Conservation (phyloP, 1,139 yeast genomes). For the Groenewaldozyma sp. region DNA sequence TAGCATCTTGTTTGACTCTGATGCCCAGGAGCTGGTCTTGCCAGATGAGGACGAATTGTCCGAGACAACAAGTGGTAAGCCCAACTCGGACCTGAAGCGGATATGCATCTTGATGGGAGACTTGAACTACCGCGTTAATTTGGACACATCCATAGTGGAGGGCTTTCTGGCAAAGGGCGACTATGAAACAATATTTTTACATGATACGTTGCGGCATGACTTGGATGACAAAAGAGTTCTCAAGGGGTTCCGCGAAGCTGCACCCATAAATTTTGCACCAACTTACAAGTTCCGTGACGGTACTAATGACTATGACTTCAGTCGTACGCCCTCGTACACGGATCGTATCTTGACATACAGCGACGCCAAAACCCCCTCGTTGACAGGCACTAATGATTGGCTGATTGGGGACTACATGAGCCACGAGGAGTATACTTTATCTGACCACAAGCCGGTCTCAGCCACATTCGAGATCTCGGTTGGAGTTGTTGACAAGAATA, state of each 20-base stretch:
- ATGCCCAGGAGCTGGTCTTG: slow-evolving; percentile 14
- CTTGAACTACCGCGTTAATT: slow-evolving; percentile 55
- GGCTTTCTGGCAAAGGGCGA: slow-evolving; percentile 37
- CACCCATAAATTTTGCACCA: slow-evolving; percentile 56
- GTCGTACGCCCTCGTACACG: slow-evolving; percentile 71
- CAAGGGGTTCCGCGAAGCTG: slow-evolving; percentile 53
- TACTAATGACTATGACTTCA: slow-evolving; percentile 23
- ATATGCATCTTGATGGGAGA: slow-evolving; percentile 59
- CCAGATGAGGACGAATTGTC: slow-evolving; percentile 5
- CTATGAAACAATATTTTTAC: slow-evolving; percentile 40
- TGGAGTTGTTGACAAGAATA: slow-evolving; percentile 39
- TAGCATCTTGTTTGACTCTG: slow-evolving; percentile 13
- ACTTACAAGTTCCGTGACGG: slow-evolving; percentile 50
- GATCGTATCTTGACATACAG: slow-evolving; percentile 48
- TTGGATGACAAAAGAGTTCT: slow-evolving; percentile 46
- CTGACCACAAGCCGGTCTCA: slow-evolving; percentile 73
- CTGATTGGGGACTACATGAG: slow-evolving; percentile 16
- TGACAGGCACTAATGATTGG: slow-evolving; percentile 15
- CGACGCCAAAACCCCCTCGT: too few relatives aligned
- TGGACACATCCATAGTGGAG: slow-evolving; percentile 37
- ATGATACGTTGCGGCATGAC: slow-evolving; percentile 52
- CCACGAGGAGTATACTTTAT: slow-evolving; percentile 34
- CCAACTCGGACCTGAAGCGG: slow-evolving; percentile 1
- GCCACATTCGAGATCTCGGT: slow-evolving; percentile 42
- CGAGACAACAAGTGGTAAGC: neutral